Evolutionary conservation across 208 protist genomes (phyloP).

Genomic region (Trypanosoma congolense): DNA sequence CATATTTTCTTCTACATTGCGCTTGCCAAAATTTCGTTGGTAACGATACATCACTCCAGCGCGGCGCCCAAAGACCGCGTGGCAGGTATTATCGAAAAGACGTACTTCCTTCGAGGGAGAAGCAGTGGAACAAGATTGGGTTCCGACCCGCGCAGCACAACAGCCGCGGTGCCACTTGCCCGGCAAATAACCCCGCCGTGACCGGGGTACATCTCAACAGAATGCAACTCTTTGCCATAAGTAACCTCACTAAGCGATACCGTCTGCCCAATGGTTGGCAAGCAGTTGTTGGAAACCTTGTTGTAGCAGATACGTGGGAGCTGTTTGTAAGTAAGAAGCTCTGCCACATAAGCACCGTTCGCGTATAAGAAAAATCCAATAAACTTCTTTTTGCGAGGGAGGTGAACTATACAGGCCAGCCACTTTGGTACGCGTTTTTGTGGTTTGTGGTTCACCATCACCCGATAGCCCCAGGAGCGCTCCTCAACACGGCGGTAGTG

Average conservation of each 20-base stretch:
- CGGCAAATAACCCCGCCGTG: conserved; percentile 81
- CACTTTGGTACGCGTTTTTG: conserved; percentile 89
- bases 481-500: conserved; percentile 85
- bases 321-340: conserved; percentile 91
- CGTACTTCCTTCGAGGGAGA: conserved; percentile 90
- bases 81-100: conserved; percentile 82
- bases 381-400: conserved; percentile 73
- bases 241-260: conserved; percentile 83
- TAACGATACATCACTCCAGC: conserved; percentile 88
- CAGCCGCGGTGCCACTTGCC: conserved; percentile 77
- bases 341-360: conserved; percentile 87
- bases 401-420: conserved; percentile 83
- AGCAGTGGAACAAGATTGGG: conserved; percentile 84
- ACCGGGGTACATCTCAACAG: conserved; percentile 89
- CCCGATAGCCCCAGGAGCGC: conserved; percentile 64
- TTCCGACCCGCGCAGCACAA: conserved; percentile 83
- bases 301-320: conserved; percentile 89
- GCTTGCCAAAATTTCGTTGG: conserved; percentile 69
- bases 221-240: conserved; percentile 89
- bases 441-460: conserved; percentile 88
- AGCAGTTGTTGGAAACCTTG: conserved; percentile 75
- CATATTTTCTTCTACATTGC: conserved; percentile 77
- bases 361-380: conserved; percentile 90
- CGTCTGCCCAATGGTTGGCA: conserved; percentile 88
- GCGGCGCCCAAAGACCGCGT: conserved; percentile 84